Conservation (phyloP, 768 basidiomycete species). For the Leccinum subtestaceum region DNA sequence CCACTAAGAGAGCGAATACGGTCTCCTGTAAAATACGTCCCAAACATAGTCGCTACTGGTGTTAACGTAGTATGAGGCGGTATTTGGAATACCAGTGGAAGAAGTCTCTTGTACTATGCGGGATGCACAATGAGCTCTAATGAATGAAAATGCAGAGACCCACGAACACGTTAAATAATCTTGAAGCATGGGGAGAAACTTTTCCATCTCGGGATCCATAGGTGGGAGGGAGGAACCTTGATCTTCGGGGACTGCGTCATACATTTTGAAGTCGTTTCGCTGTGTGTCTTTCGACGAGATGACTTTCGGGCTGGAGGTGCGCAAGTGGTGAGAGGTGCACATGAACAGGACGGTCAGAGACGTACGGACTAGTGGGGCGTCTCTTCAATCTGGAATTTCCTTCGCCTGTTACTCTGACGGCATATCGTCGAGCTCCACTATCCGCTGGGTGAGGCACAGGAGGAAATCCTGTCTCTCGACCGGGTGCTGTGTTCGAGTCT, state of each 20-base stretch:
- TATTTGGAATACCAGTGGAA: slow-evolving; percentile 5
- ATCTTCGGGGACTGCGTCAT: slow-evolving; percentile 60
- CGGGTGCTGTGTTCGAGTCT: slow-evolving; percentile 30
- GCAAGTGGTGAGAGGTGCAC: neutral
- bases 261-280: slow-evolving; percentile 58
- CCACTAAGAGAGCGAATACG: slow-evolving; percentile 58
- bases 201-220: slow-evolving; percentile 65
- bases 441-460: slow-evolving; percentile 31
- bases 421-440: slow-evolving; percentile 48
- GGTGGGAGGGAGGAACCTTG: slow-evolving; percentile 29
- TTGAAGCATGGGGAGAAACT: slow-evolving; percentile 72
- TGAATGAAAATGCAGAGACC: neutral
- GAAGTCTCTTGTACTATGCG: slow-evolving; percentile 28
- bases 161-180: slow-evolving; percentile 65
- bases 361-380: slow-evolving; percentile 45
- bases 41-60: slow-evolving; percentile 69
- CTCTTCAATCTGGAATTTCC: slow-evolving; percentile 10
- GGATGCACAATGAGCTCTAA: neutral
- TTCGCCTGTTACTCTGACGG: slow-evolving; percentile 35
- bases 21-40: slow-evolving; percentile 79
- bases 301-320: slow-evolving; percentile 48
- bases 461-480: slow-evolving; percentile 11
- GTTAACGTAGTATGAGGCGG: neutral
- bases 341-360: neutral
- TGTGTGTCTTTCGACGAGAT: slow-evolving; percentile 49